Evolutionary conservation across 2,329 filamentous ascomycete species (phyloP).

Genomic region (Trichoderma sp.): DNA sequence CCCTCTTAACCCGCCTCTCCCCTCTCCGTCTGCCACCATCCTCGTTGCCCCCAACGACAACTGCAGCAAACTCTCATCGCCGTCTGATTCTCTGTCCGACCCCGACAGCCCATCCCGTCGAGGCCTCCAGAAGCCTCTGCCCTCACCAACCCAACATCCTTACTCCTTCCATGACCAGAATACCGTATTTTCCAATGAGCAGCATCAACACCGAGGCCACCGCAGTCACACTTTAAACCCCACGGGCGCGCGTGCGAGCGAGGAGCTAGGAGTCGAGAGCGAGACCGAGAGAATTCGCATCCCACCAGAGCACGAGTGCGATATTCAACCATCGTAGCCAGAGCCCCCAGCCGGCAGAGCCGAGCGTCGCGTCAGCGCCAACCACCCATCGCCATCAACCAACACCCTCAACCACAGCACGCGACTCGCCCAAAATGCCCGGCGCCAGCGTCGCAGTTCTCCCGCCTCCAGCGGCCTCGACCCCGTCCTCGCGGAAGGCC

Average conservation of each 20-base stretch:
- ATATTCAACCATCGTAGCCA: slow-evolving; percentile 60
- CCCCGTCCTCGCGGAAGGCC: slow-evolving; percentile 71
- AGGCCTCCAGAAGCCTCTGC: slow-evolving; percentile 33
- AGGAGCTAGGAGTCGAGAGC: slow-evolving; percentile 44
- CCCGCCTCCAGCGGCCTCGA: slow-evolving; percentile 62
- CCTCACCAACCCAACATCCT: slow-evolving; percentile 26
- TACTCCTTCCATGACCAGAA: slow-evolving; percentile 42
- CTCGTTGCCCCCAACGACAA: slow-evolving; percentile 24
- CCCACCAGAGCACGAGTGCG: slow-evolving; percentile 37
- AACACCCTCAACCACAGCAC: slow-evolving; percentile 25
- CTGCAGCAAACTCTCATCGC: slow-evolving; percentile 26
- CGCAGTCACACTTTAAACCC: slow-evolving; percentile 67
- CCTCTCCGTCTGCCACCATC: slow-evolving; percentile 20
- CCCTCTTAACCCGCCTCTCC: slow-evolving; percentile 20
- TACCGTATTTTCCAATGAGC: slow-evolving; percentile 51
- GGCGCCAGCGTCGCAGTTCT: slow-evolving; percentile 65
- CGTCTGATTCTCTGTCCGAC: slow-evolving; percentile 25
- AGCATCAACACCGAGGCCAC: slow-evolving; percentile 47
- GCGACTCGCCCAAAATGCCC: slow-evolving; percentile 59
- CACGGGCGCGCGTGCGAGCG: slow-evolving; percentile 64
- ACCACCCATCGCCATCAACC: slow-evolving; percentile 23
- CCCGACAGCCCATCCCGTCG: slow-evolving; percentile 23
- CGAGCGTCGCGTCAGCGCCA: slow-evolving; percentile 26
- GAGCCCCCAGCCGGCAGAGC: slow-evolving; percentile 29
- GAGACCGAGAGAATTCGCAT: slow-evolving; percentile 27